Evolutionary conservation across 768 basidiomycete genomes (phyloP).

Genomic region (Pholiota conissans): DNA sequence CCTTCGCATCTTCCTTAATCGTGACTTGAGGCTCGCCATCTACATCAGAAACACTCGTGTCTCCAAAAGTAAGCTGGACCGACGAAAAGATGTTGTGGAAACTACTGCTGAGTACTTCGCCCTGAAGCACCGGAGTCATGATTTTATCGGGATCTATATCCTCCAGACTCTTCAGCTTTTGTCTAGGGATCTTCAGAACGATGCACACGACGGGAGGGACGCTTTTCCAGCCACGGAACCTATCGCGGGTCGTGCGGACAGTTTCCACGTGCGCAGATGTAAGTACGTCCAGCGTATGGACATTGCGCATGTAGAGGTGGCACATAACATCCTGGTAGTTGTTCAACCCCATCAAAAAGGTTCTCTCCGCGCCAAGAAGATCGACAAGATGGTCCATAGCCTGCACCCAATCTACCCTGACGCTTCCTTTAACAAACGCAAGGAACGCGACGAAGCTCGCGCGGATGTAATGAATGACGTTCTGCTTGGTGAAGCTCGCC

Average conservation of each 20-base stretch:
- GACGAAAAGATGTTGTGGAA: conserved; percentile 34
- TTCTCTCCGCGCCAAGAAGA: conserved; percentile 22
- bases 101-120: conserved; percentile 23
- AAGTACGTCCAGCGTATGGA: conserved; percentile 19
- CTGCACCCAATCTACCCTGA: conserved; percentile 39
- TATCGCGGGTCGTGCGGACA: conserved; percentile 10
- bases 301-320: conserved; percentile 31
- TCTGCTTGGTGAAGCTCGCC: conserved; percentile 14
- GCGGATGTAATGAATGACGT: conserved; percentile 45
- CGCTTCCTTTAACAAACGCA: conserved; percentile 34
- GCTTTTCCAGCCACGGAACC: conserved; percentile 31
- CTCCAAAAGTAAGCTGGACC: conserved; percentile 34
- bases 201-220: conserved; percentile 39
- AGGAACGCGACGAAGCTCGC: conserved; percentile 48
- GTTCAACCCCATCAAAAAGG: conserved; percentile 26
- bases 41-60: conserved; percentile 5
- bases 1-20: conserved; percentile 30
- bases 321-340: conserved; percentile 39
- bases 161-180: conserved; percentile 28
- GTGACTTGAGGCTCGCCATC: conserved; percentile 12
- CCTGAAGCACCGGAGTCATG: conserved; percentile 33
- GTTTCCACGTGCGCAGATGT: conserved; percentile 6
- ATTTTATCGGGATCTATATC: conserved; percentile 12
- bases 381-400: conserved; percentile 35
- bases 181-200: conserved; percentile 35